Percentiles rank a stretch among this genome's conserved stretches.
Evolutionary conservation across 2,329 filamentous ascomycete genomes (phyloP).

Genomic region (Pseudogymnoascus sp.): DNA sequence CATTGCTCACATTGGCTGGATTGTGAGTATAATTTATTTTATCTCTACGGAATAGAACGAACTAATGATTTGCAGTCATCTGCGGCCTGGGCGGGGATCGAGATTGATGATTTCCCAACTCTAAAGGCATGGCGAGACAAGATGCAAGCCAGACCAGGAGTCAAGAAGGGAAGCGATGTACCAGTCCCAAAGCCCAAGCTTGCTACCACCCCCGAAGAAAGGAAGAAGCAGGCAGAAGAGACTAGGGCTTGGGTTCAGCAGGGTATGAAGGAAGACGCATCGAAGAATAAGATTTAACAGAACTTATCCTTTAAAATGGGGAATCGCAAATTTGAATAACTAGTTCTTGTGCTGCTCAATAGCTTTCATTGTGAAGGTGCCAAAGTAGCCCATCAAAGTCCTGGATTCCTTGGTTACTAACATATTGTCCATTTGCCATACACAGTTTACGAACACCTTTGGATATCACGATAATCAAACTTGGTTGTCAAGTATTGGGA

Average conservation of each 20-base stretch:
- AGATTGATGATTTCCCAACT: constrained; percentile 66
- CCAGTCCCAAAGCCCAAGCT: constrained; percentile 51
- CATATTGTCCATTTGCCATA: too few relatives aligned
- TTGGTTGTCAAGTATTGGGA: not conserved
- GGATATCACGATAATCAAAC: not conserved
- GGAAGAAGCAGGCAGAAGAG: constrained; percentile 47
- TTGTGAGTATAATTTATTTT: constrained; percentile 38
- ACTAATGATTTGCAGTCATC: constrained; percentile 9
- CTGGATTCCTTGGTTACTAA: not conserved
- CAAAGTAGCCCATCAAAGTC: not conserved
- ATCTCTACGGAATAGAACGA: not conserved
- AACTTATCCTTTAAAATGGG: not conserved
- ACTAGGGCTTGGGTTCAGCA: constrained; percentile 57
- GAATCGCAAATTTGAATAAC: not conserved
- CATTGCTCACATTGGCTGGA: constrained; percentile 74
- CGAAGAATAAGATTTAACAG: constrained; percentile 21
- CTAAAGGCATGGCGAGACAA: constrained; percentile 70
- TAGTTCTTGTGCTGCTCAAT: not conserved
- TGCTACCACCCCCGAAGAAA: constrained; percentile 38
- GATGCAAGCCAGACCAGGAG: constrained; percentile 58
- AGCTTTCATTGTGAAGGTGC: not conserved
- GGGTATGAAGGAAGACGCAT: constrained; percentile 59
- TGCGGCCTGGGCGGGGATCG: constrained; percentile 53
- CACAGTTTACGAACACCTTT: too few relatives aligned
- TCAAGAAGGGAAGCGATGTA: constrained; percentile 69